Base-by-base conservation (phyloP, 2,329 filamentous ascomycete genomes). In the Fusarium xyrophilum region DNA sequence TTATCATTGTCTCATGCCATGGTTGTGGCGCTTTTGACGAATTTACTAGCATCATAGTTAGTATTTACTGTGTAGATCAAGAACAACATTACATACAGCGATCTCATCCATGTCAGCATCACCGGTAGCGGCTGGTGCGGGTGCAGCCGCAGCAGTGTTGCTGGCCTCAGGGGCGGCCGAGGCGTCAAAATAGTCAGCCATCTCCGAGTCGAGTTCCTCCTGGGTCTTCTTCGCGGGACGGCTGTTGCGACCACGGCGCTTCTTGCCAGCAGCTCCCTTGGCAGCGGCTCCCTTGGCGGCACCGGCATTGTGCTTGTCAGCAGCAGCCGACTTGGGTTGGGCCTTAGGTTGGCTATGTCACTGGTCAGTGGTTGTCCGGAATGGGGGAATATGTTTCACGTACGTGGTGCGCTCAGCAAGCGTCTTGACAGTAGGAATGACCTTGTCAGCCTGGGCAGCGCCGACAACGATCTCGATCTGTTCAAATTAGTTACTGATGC, bases 131-230 rank as follows among this genome's bases (percentile, higher is more conserved):
- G 82, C 77, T 57, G 81, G 73, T 60, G 84, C 82, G 64, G 82
- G 82, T 32, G 82, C 77, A 56, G 81, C 73, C 62, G 84, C 82
- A 66, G 82, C 78, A 40, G 82, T 81, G 65, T 82, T 81, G 63
- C 78, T 81, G 17, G 40, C 61, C 55, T 80, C 82, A 70, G 83
- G 83, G 54, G 79, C 82, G 69, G 81, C 77, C 35, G 75, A 73
- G 63, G 80, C 78, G 40, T 85, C 88, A 78, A 96, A 98, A 83
- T 99, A 99, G 80, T 98, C 96, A 23, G 89, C 90, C 96, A 99
- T 99, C 80, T 99, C 96, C 7, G 93, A 93, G 79, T 99, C 96
- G 28, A 99, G 89, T 82, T 99, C 94, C 78, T 97, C 95, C 2
- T 91, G 89, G 0, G 93, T 97, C 91, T 98, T 98, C 83, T 96